Conservation (phyloP, 2,329 filamentous ascomycete species). For the Aulographum hederae region DNA sequence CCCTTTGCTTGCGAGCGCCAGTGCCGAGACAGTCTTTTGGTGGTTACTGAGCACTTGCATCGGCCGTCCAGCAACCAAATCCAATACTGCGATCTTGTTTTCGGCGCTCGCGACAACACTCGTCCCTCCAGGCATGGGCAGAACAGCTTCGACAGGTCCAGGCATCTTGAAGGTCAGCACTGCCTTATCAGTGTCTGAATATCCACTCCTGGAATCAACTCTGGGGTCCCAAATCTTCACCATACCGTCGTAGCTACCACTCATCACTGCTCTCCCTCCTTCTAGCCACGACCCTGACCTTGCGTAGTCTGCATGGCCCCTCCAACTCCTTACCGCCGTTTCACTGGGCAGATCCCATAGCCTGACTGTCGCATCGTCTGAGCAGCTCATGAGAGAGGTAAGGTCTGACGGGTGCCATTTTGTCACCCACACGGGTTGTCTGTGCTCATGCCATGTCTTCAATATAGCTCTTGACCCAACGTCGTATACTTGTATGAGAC, state of each 20-base stretch:
- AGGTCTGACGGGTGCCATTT: slow-evolving; percentile 69
- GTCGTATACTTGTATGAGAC: slow-evolving; percentile 90
- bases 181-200: slow-evolving; percentile 23
- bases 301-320: slow-evolving; percentile 80
- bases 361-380: slow-evolving; percentile 82
- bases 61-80: slow-evolving; percentile 79
- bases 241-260: slow-evolving; percentile 86
- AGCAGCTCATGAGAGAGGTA: slow-evolving; percentile 73
- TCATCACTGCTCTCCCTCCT: slow-evolving; percentile 42
- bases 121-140: slow-evolving; percentile 73
- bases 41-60: slow-evolving; percentile 80
- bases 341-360: slow-evolving; percentile 85
- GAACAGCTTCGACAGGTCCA: slow-evolving; percentile 74
- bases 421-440: slow-evolving; percentile 83
- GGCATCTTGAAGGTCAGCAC: slow-evolving; percentile 92
- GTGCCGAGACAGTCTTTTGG: slow-evolving; percentile 88
- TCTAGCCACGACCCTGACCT: slow-evolving; percentile 57
- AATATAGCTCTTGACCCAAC: slow-evolving; percentile 76
- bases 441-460: slow-evolving; percentile 88
- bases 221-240: slow-evolving; percentile 88
- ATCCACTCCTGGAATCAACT: slow-evolving; percentile 37
- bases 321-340: slow-evolving; percentile 56
- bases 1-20: slow-evolving; percentile 65
- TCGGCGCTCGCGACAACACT: slow-evolving; percentile 71
- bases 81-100: slow-evolving; percentile 76